Base-by-base conservation (phyloP, 176 grass and related monocot genomes). In the Phoenix roebelenii region DNA sequence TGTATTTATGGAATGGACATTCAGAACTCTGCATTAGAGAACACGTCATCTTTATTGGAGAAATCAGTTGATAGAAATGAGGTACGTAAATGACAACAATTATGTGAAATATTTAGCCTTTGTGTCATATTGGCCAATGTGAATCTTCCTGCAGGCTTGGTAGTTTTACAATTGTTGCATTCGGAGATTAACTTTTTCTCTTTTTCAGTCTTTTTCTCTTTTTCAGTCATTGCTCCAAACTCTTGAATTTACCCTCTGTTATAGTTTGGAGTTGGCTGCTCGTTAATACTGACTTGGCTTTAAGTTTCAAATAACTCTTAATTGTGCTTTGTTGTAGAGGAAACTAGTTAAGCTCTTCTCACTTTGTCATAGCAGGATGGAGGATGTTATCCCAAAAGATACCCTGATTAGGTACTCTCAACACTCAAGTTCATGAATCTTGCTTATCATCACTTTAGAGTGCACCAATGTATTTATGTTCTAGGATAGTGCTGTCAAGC, bases 1-100 rank as follows among this genome's bases (percentile, higher is more conserved):
- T 55, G 63, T 74, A 84, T 97, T 20, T 97, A 85, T 70, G 87
- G 87, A 67, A 74, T 91, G 50, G 92, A 97, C 74, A 85, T 97
- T 74, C 92, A 91, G 56, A 75, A 85, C 23, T 74, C 78, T 0
- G 83, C 87, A 0, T 80, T 97, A 24, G 72, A 85, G 25, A 97
- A 59, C 52, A 97, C 83, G 22, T 66, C 74, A 50, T 87, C 72
- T 48, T 78, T 85, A 69, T 72, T 91, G 62, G 71, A 85, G 72
- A 80, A 76, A 69, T 77, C 78, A 14, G 59, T 77, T 54, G 59
- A 70, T 59, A 63, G 57, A 7, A 59, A 70, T 51, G 73, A 90
- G 87, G 87, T 91, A 73, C 75, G 54, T 10, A 65, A 60, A 59
- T 55, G 23, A 39, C 60, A 65, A 23, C 44, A 25, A 22, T 54